These are phyloP conservation scores for Datura wrightii DNA, from an alignment of 257 asterid genomes.

Conservation along the genomic window DNA sequence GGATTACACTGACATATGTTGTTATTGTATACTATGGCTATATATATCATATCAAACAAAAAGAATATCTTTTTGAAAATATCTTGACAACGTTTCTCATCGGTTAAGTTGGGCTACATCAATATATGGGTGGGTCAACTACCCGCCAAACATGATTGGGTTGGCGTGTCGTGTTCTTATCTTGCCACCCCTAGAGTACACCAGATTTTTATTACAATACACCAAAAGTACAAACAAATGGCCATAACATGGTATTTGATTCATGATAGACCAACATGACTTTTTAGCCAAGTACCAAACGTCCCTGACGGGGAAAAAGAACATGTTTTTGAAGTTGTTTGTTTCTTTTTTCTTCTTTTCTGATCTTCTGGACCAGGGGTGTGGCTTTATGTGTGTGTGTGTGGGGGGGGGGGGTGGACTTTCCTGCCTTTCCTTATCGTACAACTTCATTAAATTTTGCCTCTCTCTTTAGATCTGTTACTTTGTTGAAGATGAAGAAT, in stretches of 20 bases:
- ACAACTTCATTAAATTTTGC: neutral
- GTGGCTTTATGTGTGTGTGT: neutral
- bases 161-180: neutral
- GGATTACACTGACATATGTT: too few relatives aligned
- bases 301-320: neutral
- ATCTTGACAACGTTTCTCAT: neutral
- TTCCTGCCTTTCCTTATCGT: neutral
- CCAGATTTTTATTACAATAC: neutral
- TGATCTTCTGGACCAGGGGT: neutral
- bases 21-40: too few relatives aligned
- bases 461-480: constrained; percentile 21
- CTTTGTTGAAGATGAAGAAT: constrained; percentile 6
- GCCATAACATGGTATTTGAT: neutral
- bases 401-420: neutral
- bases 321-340: neutral
- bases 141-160: neutral
- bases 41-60: too few relatives aligned
- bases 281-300: neutral
- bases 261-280: neutral
- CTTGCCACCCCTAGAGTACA: neutral
- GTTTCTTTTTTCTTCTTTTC: neutral
- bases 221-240: neutral
- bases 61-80: neutral
- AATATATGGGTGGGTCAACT: neutral
- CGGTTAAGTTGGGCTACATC: neutral